Evolutionary conservation across 192 early-diverging fungal genomes (phyloP), one percentile per base, ranked within the genome.

Genomic region (Kappamyces sp.): DNA sequence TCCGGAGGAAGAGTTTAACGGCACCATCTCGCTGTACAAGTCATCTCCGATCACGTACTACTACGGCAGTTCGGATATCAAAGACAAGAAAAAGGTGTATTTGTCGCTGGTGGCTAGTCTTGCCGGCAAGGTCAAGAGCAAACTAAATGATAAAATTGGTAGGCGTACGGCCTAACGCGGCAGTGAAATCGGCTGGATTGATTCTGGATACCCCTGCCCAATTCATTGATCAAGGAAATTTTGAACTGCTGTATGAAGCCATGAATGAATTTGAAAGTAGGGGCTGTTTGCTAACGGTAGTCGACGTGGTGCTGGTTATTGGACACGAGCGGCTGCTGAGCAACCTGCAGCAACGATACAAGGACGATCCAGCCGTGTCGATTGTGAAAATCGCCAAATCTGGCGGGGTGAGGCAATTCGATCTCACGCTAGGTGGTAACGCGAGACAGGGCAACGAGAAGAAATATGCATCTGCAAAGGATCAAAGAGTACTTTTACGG

Each of bases 401-500:
- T 1, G 96, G 96, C 40, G 96, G 96, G 38, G 90, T 90, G 71
- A 63, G 47, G 12, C n/a, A 57, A 6, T 39, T 15, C 38, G 10
- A 31, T 41, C n/a, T 10, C 40, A 46, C 66, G 39, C n/a, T 38
- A 89, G 87, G 86, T 93, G 0, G 96, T 96, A 0, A 83, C 91
- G 47, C 74, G 96, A n/a, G 90, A 93, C 69, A 68, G 84, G 5
- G 54, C 66, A 1, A 91, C 79, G 63, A 65, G 87, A 12, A 74
- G 83, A 32, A 86, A 90, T 40, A 50, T 76, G 2, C 87, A 92
- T 63, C 75, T 80, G 38, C 74, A 84, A 35, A 83, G 79, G 51
- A 90, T 99, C 5, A 80, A 83, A 5, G 90, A 91, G 60, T 99
- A 99, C 73, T 99, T 99, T 77, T 95, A 97, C 69, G 96, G 96